phyloP scores from a whole-genome alignment of 371 early-diverging fungal genomes.

The Mucor lusitanicus region DNA sequence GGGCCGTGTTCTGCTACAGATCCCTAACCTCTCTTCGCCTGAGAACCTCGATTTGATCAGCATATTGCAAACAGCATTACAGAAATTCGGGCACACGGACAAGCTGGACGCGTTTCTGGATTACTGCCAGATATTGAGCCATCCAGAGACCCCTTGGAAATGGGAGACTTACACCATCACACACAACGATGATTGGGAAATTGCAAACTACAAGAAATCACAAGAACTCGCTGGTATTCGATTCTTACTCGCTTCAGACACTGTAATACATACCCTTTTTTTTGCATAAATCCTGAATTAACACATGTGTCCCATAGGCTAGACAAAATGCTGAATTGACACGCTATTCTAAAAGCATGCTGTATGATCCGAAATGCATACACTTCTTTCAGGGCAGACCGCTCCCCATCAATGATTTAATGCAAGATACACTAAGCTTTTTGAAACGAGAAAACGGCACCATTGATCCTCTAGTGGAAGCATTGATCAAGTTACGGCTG shows the following conservation, averaged over 20 bases:
- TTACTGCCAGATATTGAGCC: slow-evolving; percentile 21
- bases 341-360: slow-evolving; percentile 4
- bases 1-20: slow-evolving; percentile 39
- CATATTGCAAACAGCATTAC: slow-evolving; percentile 30
- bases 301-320: slow-evolving; percentile 4
- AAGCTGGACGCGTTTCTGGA: slow-evolving; percentile 39
- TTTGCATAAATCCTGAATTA: neutral
- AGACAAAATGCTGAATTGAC: slow-evolving; percentile 12
- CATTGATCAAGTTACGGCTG: slow-evolving; percentile 18
- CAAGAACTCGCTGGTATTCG: slow-evolving; percentile 19
- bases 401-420: slow-evolving; percentile 15
- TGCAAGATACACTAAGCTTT: slow-evolving; percentile 19
- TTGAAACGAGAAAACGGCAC: slow-evolving; percentile 1
- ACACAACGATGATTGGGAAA: slow-evolving; percentile 23
- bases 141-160: slow-evolving; percentile 6
- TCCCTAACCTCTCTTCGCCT: slow-evolving; percentile 26
- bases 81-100: slow-evolving; percentile 30
- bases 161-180: slow-evolving; percentile 16
- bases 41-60: slow-evolving; percentile 18
- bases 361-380: slow-evolving; percentile 12
- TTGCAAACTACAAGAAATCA: slow-evolving; percentile 18
- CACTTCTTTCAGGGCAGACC: slow-evolving; percentile 3
- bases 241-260: slow-evolving; percentile 23
- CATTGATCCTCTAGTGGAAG: neutral
- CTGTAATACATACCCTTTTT: slow-evolving; percentile 6